Conservation (phyloP, 306 rosid genomes). For the Vicia sativa region DNA sequence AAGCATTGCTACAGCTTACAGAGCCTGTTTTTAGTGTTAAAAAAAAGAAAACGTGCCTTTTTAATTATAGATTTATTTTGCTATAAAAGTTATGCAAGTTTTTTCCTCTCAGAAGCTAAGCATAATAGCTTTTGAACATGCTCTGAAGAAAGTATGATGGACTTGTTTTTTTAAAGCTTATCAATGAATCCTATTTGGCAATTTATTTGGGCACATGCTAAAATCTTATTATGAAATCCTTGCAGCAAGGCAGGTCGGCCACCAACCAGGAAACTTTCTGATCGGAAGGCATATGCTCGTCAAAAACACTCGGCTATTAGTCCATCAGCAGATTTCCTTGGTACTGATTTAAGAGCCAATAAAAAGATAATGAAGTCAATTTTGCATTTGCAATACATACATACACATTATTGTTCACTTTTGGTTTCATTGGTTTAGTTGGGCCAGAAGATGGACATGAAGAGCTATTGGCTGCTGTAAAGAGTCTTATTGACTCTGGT, state of each 20-base stretch:
- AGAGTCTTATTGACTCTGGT: slow-evolving; percentile 68
- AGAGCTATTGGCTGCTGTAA: slow-evolving; percentile 83
- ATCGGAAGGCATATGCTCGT: slow-evolving; percentile 82
- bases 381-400: slow-evolving; percentile 27
- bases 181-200: slow-evolving; percentile 1
- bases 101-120: slow-evolving; percentile 1
- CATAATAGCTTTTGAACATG: neutral
- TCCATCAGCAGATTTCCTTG: slow-evolving; percentile 70
- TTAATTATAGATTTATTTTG: neutral
- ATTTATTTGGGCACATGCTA: slow-evolving; percentile 36
- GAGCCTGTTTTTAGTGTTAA: slow-evolving; percentile 2
- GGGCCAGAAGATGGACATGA: slow-evolving; percentile 80
- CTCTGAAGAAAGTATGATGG: neutral
- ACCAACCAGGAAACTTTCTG: slow-evolving; percentile 84
- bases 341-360: slow-evolving; percentile 48
- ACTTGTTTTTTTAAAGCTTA: neutral
- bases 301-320: slow-evolving; percentile 67
- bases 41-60: neutral
- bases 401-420: slow-evolving; percentile 42
- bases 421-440: slow-evolving; percentile 51
- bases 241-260: slow-evolving; percentile 95
- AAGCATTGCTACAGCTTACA: neutral
- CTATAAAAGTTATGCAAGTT: slow-evolving; percentile 6
- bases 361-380: slow-evolving; percentile 15
- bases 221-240: slow-evolving; percentile 41